Percentiles rank a stretch among this genome's conserved stretches.
Evolutionary conservation across 2,329 filamentous ascomycete genomes (phyloP).

Genomic region (Fusarium bulbicola): DNA sequence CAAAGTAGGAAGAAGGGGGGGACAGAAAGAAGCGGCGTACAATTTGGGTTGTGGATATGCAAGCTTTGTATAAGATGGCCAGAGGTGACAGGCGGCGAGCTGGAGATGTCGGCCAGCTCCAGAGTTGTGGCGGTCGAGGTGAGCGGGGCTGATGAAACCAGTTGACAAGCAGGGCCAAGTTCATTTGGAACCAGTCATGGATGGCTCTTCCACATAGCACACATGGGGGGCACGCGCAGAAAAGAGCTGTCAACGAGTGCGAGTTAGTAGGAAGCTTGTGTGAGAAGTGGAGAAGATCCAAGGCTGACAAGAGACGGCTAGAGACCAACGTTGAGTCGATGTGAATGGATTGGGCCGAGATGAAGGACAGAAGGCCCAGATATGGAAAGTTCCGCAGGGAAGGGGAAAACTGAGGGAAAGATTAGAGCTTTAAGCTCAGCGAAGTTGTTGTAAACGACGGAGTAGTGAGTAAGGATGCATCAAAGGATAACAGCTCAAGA

Average conservation of each 20-base stretch:
- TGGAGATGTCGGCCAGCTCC: slow-evolving; percentile 59
- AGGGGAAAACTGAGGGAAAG: slow-evolving; percentile 1
- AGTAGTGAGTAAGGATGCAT: background rate
- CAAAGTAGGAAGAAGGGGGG: slow-evolving; percentile 24
- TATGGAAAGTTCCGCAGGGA: slow-evolving; percentile 15
- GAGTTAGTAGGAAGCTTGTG: slow-evolving; percentile 19
- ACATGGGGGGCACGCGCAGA: slow-evolving; percentile 38
- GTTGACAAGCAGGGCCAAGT: slow-evolving; percentile 53
- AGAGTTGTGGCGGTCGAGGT: slow-evolving; percentile 50
- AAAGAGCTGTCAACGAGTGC: slow-evolving; percentile 48
- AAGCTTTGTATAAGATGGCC: slow-evolving; percentile 39
- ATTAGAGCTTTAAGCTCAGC: slow-evolving; percentile 8
- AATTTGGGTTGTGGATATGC: slow-evolving; percentile 36
- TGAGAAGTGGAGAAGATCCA: slow-evolving; percentile 23
- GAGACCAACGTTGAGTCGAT: background rate
- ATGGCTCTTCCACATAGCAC: slow-evolving; percentile 45
- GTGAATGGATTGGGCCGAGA: slow-evolving; percentile 12
- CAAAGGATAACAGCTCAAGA: slow-evolving; percentile 21
- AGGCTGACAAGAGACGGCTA: slow-evolving; percentile 21
- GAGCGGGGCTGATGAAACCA: slow-evolving; percentile 55
- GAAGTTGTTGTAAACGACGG: slow-evolving; percentile 4
- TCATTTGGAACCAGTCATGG: slow-evolving; percentile 56
- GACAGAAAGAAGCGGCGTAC: slow-evolving; percentile 33
- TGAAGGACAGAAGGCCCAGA: slow-evolving; percentile 12
- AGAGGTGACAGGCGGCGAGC: slow-evolving; percentile 45